phyloP scores from a whole-genome alignment of 768 basidiomycete species.

The Suillus subalutaceus region DNA sequence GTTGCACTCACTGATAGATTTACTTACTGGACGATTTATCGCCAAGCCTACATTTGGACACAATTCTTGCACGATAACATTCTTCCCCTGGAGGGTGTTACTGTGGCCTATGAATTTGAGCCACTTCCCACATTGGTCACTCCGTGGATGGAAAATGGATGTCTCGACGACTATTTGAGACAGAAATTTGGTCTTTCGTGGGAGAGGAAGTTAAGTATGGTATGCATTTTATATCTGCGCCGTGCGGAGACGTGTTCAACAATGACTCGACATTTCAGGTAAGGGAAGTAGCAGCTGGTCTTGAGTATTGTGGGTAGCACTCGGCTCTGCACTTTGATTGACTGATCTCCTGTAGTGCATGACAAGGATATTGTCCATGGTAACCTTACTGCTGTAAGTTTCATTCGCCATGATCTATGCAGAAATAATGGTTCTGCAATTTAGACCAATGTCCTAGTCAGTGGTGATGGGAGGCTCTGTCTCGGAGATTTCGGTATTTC shows the following conservation, averaged over 20 bases:
- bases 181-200: background rate
- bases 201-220: background rate
- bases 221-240: too few relatives aligned
- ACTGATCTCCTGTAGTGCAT: background rate
- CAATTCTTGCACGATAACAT: too few relatives aligned
- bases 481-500: background rate
- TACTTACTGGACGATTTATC: too few relatives aligned
- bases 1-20: too few relatives aligned
- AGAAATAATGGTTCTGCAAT: background rate
- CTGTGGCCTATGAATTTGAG: background rate
- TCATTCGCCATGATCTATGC: background rate
- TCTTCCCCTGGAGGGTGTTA: too few relatives aligned
- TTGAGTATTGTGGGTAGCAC: background rate
- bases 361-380: background rate
- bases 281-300: background rate
- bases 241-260: background rate
- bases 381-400: background rate
- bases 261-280: background rate
- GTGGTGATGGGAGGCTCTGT: background rate
- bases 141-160: slow-evolving; percentile 31
- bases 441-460: background rate
- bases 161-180: slow-evolving; percentile 33
- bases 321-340: background rate
- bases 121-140: slow-evolving; percentile 22
- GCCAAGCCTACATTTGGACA: too few relatives aligned